Evolutionary conservation across 768 basidiomycete genomes (phyloP).

Genomic region (Pulveroboletus frians): DNA sequence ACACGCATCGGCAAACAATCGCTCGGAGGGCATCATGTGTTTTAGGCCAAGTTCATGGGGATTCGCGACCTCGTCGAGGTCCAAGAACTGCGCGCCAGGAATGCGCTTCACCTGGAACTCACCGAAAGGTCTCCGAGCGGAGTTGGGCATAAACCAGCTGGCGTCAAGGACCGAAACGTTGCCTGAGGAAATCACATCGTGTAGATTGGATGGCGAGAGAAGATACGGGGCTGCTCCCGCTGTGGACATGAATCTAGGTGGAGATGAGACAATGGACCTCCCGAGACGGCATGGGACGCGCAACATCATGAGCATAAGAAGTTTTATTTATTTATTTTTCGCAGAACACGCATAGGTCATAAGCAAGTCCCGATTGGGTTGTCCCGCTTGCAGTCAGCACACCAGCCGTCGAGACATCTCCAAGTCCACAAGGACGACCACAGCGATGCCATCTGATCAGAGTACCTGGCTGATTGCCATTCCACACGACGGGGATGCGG

Average conservation of each 20-base stretch:
- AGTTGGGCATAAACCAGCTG: conserved; percentile 93
- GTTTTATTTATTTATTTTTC: conserved; percentile 16
- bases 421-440: conserved; percentile 5
- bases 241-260: conserved; percentile 36
- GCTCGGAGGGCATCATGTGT: conserved; percentile 86
- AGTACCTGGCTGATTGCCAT: conserved; percentile 90
- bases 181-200: conserved; percentile 33
- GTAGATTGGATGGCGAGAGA: conserved; percentile 47
- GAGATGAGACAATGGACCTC: conserved; percentile 1
- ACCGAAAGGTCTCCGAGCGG: conserved; percentile 58
- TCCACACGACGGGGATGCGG: conserved; percentile 82
- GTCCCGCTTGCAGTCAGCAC: not conserved
- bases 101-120: conserved; percentile 69
- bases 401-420: conserved; percentile 2
- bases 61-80: conserved; percentile 75
- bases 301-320: not conserved
- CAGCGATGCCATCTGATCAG: conserved; percentile 90
- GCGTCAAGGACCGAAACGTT: conserved; percentile 56
- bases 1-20: conserved; percentile 72
- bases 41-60: conserved; percentile 74
- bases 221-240: conserved; percentile 40
- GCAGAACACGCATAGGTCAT: not conserved
- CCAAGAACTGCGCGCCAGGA: conserved; percentile 67
- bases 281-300: conserved; percentile 8
- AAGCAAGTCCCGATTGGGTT: conserved; percentile 11